phyloP scores from a whole-genome alignment of 345 rosid species.

The Turritis glabra region DNA sequence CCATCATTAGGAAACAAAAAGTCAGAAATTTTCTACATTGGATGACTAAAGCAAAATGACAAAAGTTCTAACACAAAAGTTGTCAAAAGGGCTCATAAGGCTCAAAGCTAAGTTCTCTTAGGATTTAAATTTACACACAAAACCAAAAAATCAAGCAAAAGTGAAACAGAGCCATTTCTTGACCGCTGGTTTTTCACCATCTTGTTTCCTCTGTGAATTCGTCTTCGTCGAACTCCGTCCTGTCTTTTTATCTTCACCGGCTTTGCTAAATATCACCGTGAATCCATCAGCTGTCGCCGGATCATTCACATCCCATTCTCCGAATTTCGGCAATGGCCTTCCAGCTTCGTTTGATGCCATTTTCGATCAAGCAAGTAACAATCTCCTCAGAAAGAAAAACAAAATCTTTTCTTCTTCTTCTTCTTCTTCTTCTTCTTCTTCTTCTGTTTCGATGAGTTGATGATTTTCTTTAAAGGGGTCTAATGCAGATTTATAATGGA shows the following conservation, averaged over 20 bases:
- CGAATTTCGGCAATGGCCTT: constrained; percentile 44
- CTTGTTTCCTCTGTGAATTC: constrained; percentile 38
- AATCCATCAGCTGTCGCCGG: constrained; percentile 51
- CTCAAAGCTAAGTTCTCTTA: constrained; percentile 12
- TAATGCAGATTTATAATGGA: constrained; percentile 25
- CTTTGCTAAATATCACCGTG: constrained; percentile 48
- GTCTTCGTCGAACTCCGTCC: constrained; percentile 33
- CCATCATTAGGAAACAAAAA: not conserved
- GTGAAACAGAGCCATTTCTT: constrained; percentile 49
- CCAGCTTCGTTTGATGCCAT: constrained; percentile 41
- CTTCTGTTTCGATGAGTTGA: not conserved
- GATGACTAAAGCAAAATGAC: not conserved
- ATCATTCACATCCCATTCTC: constrained; percentile 57
- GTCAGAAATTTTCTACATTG: not conserved
- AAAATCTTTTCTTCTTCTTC: not conserved
- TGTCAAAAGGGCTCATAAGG: constrained; percentile 10
- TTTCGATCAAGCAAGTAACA: constrained; percentile 19
- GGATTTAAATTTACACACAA: not conserved
- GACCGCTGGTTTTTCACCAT: constrained; percentile 32
- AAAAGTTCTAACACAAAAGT: constrained; percentile 5
- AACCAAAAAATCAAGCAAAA: constrained; percentile 22
- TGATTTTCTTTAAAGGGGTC: constrained; percentile 6
- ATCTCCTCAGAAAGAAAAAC: not conserved
- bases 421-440: constrained; percentile 11
- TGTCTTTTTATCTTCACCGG: constrained; percentile 47